phyloP scores from a whole-genome alignment of 1,284 basidiomycete genomes.

The Rhodofomes roseus region DNA sequence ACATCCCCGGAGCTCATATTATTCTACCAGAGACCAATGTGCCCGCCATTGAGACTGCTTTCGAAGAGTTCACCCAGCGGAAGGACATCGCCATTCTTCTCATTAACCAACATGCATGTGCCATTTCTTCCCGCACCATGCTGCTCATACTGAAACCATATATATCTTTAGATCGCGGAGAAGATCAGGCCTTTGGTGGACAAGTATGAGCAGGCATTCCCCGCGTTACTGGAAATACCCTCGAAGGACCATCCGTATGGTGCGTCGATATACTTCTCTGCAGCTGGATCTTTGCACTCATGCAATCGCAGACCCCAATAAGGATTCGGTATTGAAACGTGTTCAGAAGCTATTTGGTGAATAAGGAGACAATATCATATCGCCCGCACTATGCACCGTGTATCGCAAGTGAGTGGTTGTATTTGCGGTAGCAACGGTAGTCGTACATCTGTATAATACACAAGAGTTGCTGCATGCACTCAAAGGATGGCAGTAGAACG shows the following conservation, averaged over 20 bases:
- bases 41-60: slow-evolving; percentile 74
- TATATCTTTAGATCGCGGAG: slow-evolving; percentile 77
- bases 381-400: slow-evolving; percentile 13
- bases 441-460: slow-evolving; percentile 6
- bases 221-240: slow-evolving; percentile 95
- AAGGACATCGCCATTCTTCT: slow-evolving; percentile 93
- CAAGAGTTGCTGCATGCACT: background rate
- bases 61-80: slow-evolving; percentile 89
- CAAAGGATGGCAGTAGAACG: background rate
- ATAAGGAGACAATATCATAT: slow-evolving; percentile 27
- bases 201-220: slow-evolving; percentile 94
- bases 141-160: background rate
- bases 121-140: background rate
- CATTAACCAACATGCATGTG: slow-evolving; percentile 92
- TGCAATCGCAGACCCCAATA: slow-evolving; percentile 76
- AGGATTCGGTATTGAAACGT: slow-evolving; percentile 95
- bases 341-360: slow-evolving; percentile 97
- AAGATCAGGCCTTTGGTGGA: slow-evolving; percentile 96
- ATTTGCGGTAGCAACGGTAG: background rate
- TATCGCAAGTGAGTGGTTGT: background rate
- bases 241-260: slow-evolving; percentile 94
- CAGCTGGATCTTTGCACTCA: background rate
- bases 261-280: slow-evolving; percentile 24
- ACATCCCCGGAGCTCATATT: background rate
- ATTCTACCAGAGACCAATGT: background rate